Conservation (phyloP, 305 asterid species). For the Solanum hybrid region DNA sequence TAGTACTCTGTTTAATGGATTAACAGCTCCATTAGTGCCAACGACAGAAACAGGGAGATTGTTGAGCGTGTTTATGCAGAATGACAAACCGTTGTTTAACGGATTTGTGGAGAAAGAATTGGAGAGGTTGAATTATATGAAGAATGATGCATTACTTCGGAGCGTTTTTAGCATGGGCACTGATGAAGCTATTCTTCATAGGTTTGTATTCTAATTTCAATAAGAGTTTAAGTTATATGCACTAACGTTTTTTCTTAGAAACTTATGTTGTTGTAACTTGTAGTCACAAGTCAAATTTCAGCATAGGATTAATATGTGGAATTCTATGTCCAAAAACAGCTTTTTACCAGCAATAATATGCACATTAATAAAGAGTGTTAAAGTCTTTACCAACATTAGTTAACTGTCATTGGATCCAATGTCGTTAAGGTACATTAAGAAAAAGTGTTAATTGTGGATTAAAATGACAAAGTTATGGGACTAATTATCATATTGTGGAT, state of each 20-base stretch:
- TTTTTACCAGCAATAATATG: too few relatives aligned
- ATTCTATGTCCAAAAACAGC: neutral
- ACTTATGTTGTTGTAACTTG: neutral
- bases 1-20: constrained; percentile 26
- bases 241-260: neutral
- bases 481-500: neutral
- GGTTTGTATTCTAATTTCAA: constrained; percentile 23
- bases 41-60: constrained; percentile 49
- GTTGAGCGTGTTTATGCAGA: constrained; percentile 40
- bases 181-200: constrained; percentile 65
- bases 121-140: constrained; percentile 38
- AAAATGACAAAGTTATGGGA: neutral
- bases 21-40: constrained; percentile 63
- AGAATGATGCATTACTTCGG: constrained; percentile 46
- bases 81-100: constrained; percentile 39
- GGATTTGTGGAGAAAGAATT: constrained; percentile 39
- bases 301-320: too few relatives aligned
- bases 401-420: too few relatives aligned
- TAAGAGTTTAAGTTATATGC: neutral
- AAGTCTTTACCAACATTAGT: too few relatives aligned
- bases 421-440: neutral
- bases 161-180: constrained; percentile 43
- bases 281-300: neutral
- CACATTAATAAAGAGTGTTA: too few relatives aligned
- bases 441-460: neutral